Evolutionary conservation across 768 basidiomycete species (phyloP), one percentile per base, ranked within the genome.

Genomic region (Crassisporium funariophilum): DNA sequence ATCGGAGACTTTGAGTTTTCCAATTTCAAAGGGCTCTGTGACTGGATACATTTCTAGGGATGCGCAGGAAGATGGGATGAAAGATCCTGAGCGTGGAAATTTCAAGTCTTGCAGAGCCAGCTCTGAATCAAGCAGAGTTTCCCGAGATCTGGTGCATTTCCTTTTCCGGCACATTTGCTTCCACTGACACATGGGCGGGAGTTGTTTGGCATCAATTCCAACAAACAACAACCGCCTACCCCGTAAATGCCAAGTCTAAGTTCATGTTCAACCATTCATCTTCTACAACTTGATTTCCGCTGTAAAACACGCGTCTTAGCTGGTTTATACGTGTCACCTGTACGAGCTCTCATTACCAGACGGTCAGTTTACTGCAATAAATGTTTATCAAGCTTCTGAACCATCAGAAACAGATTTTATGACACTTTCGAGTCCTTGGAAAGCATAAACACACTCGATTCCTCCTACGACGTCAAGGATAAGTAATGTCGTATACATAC

Each of bases 1-100:
- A 46, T 84, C 80, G 16, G 81, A 84, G 1, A 92, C 86, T 56
- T 87, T 83, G 41, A 93, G 75, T 25, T 50, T 77, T 2, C 83
- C 87, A 12, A 69, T 74, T 42, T 84, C 70, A 59, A 79, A 88
- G 0, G 89, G 87, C 51, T 83, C 67, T 48, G 81, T 81, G 2
- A 74, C 70, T 4, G 86, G 81, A 68, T 91, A 91, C 85, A 88
- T 59, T 10, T 45, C 43, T 15, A 35, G 17, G 7, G 55, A 58
- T 34, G 48, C 53, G 11, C 27, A 46, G n/a, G 23, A 37, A 35
- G 51, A 34, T 43, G 31, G 21, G 24, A 36, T 23, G 41, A 39
- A 33, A 22, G 19, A 6, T 17, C 15, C 20, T 23, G 33, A 40
- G 27, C n/a, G 33, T 22, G 46, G 21, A 35, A 41, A 50, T 43